Percentiles rank a stretch among this genome's conserved stretches.
Evolutionary conservation across 495 filamentous ascomycete species (phyloP).

Genomic region (Aspergillus sparsus): DNA sequence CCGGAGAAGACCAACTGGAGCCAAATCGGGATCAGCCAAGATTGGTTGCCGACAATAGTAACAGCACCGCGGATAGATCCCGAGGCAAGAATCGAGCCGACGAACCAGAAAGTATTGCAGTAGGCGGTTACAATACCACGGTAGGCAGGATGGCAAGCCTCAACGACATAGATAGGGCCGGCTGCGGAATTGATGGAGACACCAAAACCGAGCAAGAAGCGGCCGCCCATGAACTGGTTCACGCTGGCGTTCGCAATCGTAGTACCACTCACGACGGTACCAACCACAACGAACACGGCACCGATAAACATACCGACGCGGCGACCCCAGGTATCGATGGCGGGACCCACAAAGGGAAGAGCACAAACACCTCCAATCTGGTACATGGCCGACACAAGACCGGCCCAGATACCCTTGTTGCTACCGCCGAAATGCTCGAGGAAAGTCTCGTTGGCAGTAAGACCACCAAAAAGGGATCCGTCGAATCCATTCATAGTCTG

Average conservation of each 20-base stretch:
- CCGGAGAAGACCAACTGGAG: slow-evolving; percentile 38
- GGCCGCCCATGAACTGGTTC: slow-evolving; percentile 63
- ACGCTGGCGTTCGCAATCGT: slow-evolving; percentile 35
- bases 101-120: slow-evolving; percentile 56
- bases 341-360: slow-evolving; percentile 53
- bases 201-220: slow-evolving; percentile 70
- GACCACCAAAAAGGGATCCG: slow-evolving; percentile 23
- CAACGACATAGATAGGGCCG: slow-evolving; percentile 69
- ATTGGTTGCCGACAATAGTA: slow-evolving; percentile 28
- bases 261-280: slow-evolving; percentile 54
- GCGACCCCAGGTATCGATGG: slow-evolving; percentile 56
- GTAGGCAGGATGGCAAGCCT: slow-evolving; percentile 68
- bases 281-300: slow-evolving; percentile 56
- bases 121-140: slow-evolving; percentile 62
- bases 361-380: slow-evolving; percentile 56
- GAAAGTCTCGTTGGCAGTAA: slow-evolving; percentile 18
- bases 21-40: slow-evolving; percentile 59
- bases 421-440: slow-evolving; percentile 13
- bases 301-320: slow-evolving; percentile 65
- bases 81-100: slow-evolving; percentile 41
- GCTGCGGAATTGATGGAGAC: slow-evolving; percentile 65
- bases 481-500: slow-evolving; percentile 18
- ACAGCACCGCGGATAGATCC: slow-evolving; percentile 34
- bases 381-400: slow-evolving; percentile 60
- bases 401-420: slow-evolving; percentile 37